Conservation (phyloP, 768 basidiomycete species). For the Cubamyces lactineus region DNA sequence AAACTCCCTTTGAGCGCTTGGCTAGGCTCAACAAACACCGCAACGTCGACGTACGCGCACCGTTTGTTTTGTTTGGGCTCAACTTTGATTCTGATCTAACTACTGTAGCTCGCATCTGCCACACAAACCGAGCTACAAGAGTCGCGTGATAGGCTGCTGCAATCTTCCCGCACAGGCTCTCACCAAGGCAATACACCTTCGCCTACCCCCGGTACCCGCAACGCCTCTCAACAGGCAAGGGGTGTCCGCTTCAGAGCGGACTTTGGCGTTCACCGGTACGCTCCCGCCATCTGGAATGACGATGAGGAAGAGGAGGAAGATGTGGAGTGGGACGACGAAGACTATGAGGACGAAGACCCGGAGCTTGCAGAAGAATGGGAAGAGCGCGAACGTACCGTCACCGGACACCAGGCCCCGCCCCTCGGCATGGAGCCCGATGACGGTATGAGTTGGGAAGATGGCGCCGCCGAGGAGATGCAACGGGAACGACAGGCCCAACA, state of each 20-base stretch:
- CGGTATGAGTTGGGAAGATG: slow-evolving; percentile 87
- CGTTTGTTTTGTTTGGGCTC: not conserved
- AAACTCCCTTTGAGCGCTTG: slow-evolving; percentile 95
- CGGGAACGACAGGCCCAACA: slow-evolving; percentile 24
- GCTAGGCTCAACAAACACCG: slow-evolving; percentile 96
- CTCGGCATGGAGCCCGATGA: slow-evolving; percentile 70
- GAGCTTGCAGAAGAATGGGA: slow-evolving; percentile 62
- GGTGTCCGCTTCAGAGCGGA: slow-evolving; percentile 73
- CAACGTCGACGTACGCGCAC: slow-evolving; percentile 84
- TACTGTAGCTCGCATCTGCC: slow-evolving; percentile 67
- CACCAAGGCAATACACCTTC: slow-evolving; percentile 49
- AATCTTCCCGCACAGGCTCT: slow-evolving; percentile 49
- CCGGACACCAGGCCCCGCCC: slow-evolving; percentile 32
- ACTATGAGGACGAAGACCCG: slow-evolving; percentile 70
- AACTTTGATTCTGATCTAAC: not conserved
- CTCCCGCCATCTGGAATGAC: slow-evolving; percentile 82
- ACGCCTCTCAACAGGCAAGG: slow-evolving; percentile 35
- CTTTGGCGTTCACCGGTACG: slow-evolving; percentile 71
- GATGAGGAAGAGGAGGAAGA: slow-evolving; percentile 65
- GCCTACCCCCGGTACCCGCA: slow-evolving; percentile 47
- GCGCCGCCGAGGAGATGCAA: slow-evolving; percentile 53
- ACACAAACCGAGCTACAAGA: slow-evolving; percentile 67
- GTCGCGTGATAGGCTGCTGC: slow-evolving; percentile 55
- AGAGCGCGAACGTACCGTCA: slow-evolving; percentile 40
- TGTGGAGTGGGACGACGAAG: slow-evolving; percentile 67